Conservation (phyloP, 768 basidiomycete genomes). For the Suillus brevipes region DNA sequence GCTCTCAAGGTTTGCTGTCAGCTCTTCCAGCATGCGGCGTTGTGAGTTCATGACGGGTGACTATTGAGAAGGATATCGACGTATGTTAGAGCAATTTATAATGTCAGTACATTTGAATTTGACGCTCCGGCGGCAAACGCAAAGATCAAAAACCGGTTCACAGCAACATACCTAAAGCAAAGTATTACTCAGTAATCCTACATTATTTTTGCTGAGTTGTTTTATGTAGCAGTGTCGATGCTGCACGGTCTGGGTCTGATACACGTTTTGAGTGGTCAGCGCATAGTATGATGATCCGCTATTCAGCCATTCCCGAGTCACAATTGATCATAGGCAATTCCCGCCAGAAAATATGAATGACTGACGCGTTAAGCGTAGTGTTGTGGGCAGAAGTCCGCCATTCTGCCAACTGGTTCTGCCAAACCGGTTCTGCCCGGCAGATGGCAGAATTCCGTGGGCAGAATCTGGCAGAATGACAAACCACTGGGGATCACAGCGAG, state of each 20-base stretch:
- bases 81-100: not conserved
- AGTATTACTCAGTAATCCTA: not conserved
- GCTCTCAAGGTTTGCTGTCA: not conserved
- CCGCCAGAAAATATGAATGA: not conserved
- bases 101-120: not conserved
- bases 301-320: not conserved
- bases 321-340: not conserved
- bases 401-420: no score
- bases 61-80: no score
- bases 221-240: not conserved
- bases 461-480: no score
- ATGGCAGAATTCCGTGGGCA: no score
- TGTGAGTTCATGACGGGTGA: not conserved
- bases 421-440: no score
- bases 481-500: no score
- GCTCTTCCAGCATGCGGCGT: not conserved
- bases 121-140: not conserved
- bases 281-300: not conserved
- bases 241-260: not conserved
- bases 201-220: not conserved
- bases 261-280: constrained; percentile 1
- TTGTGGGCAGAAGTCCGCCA: no score
- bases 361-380: no score
- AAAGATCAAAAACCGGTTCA: not conserved
- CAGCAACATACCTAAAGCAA: not conserved